Evolutionary conservation across 768 basidiomycete species (phyloP).

Genomic region (Boletus subparvulus): DNA sequence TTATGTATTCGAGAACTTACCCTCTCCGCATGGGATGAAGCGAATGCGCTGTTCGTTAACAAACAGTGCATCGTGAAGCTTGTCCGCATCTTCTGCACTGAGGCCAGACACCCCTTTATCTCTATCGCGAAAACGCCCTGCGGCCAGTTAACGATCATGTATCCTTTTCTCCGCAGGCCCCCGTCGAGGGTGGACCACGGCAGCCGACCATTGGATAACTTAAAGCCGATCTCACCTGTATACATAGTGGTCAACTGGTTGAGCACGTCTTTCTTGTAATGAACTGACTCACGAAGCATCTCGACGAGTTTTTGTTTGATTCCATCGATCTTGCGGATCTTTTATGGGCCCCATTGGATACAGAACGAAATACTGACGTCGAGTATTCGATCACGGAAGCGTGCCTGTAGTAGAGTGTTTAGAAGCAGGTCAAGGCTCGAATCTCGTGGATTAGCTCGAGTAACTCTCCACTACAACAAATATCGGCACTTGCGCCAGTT

Average conservation of each 20-base stretch:
- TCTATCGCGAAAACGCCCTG: neutral
- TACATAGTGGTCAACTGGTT: neutral
- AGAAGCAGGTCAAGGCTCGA: too few species aligned
- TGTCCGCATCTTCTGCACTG: neutral
- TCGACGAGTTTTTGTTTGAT: conserved; percentile 1
- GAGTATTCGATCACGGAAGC: neutral
- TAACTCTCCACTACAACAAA: neutral
- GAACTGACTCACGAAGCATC: conserved; percentile 10
- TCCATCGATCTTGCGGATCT: neutral
- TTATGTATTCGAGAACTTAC: neutral
- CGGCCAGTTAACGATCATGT: too few species aligned
- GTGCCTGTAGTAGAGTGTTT: neutral
- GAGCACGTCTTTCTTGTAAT: fast-evolving
- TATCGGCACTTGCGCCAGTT: too few species aligned
- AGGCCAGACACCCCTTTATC: conserved; percentile 7
- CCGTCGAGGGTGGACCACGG: conserved; percentile 15
- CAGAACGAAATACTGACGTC: neutral
- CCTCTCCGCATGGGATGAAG: neutral
- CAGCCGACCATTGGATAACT: neutral
- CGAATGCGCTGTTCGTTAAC: neutral
- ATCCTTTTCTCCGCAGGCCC: conserved; percentile 1
- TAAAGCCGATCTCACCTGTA: conserved; percentile 7
- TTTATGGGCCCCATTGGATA: neutral
- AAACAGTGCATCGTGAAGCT: conserved; percentile 9
- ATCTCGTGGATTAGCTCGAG: too few species aligned